Evolutionary conservation across 108 stramenopile species (phyloP).

Genomic region (Pseudonitzschia multistriata): DNA sequence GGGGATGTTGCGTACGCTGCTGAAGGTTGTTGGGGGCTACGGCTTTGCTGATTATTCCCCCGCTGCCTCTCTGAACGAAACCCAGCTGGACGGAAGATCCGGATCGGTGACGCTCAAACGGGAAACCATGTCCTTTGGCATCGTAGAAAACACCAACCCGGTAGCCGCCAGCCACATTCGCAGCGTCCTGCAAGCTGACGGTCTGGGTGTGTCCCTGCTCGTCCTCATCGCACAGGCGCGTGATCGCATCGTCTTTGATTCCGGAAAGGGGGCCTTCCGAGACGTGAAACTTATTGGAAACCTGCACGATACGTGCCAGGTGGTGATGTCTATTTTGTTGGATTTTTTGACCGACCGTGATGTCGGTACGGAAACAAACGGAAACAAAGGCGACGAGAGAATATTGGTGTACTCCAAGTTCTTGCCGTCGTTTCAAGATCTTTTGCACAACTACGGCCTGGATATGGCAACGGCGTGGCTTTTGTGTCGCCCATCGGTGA

Average conservation of each 20-base stretch:
- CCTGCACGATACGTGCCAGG: slow-evolving; percentile 74
- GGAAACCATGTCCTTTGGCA: slow-evolving; percentile 86
- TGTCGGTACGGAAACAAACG: slow-evolving; percentile 10
- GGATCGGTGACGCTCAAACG: slow-evolving; percentile 67
- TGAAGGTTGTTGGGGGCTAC: slow-evolving; percentile 81
- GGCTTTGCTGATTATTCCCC: slow-evolving; percentile 80
- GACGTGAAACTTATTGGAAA: slow-evolving; percentile 76
- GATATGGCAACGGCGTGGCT: slow-evolving; percentile 69
- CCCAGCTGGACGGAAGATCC: slow-evolving; percentile 74
- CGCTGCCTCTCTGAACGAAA: slow-evolving; percentile 64
- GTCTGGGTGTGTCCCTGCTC: slow-evolving; percentile 71
- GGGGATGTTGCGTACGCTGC: slow-evolving; percentile 70
- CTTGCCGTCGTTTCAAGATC: slow-evolving; percentile 57
- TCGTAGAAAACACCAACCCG: slow-evolving; percentile 67
- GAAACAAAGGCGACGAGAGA: background rate
- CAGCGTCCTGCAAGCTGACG: slow-evolving; percentile 59
- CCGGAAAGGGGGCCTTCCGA: slow-evolving; percentile 17
- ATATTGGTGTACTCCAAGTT: slow-evolving; percentile 52
- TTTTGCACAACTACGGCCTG: slow-evolving; percentile 51
- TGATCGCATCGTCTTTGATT: slow-evolving; percentile 56
- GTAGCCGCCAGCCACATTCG: slow-evolving; percentile 50
- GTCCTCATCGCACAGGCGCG: slow-evolving; percentile 76
- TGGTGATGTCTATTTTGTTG: slow-evolving; percentile 65
- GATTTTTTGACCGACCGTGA: slow-evolving; percentile 69
- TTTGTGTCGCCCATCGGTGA: slow-evolving; percentile 37